Evolutionary conservation across 148 eudicot genomes (phyloP).

Genomic region (Fagopyrum esculentum): DNA sequence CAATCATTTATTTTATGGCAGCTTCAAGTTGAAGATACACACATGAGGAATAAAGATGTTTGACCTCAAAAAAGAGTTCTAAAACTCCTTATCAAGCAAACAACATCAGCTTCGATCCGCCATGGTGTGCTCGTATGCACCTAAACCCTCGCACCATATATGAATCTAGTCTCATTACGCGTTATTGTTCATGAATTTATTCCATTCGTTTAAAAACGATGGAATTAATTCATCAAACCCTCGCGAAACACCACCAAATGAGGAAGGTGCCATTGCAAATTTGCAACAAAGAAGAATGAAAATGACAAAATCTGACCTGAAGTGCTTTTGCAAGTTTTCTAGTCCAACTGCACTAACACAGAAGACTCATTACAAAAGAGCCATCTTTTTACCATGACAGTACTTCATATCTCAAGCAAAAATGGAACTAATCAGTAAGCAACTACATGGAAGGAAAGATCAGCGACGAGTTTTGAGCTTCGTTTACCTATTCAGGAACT

Average conservation of each 20-base stretch:
- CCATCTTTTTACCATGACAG: neutral
- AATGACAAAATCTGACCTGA: neutral
- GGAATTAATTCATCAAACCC: no score
- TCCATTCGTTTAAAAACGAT: no score
- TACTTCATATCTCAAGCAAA: neutral
- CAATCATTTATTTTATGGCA: neutral
- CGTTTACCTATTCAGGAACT: neutral
- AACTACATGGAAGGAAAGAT: neutral
- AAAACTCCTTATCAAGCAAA: neutral
- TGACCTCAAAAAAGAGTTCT: neutral
- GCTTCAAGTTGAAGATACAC: conserved; percentile 6
- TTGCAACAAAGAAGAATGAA: neutral
- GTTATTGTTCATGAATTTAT: no score
- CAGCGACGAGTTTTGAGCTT: neutral
- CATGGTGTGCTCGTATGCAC: neutral
- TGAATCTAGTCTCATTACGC: no score
- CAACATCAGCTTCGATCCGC: neutral
- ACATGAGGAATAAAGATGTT: neutral
- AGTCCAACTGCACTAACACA: neutral
- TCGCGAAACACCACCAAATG: no score
- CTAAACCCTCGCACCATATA: neutral
- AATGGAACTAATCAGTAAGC: neutral
- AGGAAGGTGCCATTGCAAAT: no score
- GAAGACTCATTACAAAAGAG: neutral
- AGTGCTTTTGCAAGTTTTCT: neutral